phyloP scores from a whole-genome alignment of 805 yeast genomes.

The Yarrowia sp. region DNA sequence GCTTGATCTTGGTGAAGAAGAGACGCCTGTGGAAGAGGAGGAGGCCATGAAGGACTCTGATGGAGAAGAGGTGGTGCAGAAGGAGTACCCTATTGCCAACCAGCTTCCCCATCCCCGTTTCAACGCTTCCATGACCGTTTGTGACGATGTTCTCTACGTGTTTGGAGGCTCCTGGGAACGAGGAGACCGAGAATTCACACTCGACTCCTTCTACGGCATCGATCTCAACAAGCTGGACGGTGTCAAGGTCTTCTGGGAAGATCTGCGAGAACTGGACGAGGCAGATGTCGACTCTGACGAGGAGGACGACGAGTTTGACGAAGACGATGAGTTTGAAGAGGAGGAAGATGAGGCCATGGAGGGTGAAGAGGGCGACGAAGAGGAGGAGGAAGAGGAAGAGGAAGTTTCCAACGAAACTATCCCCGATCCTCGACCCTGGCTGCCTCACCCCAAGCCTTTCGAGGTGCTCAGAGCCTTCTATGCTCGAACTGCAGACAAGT shows the following conservation, averaged over 20 bases:
- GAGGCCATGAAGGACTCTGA: conserved; percentile 49
- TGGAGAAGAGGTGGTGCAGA: conserved; percentile 52
- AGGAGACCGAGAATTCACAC: conserved; percentile 82
- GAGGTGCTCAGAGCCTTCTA: conserved; percentile 85
- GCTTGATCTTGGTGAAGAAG: conserved; percentile 51
- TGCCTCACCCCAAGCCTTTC: conserved; percentile 95
- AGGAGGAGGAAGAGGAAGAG: conserved; percentile 67
- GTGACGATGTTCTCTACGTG: conserved; percentile 81
- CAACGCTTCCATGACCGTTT: conserved; percentile 83
- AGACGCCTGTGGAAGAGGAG: conserved; percentile 48
- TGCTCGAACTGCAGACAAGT: conserved; percentile 81
- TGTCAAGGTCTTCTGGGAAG: conserved; percentile 88
- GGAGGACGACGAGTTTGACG: conserved; percentile 67
- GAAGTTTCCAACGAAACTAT: conserved; percentile 67
- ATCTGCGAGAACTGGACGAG: conserved; percentile 61
- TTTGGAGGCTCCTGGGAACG: conserved; percentile 91
- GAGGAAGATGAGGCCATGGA: conserved; percentile 58
- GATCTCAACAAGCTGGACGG: conserved; percentile 90
- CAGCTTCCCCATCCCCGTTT: conserved; percentile 87
- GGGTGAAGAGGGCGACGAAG: conserved; percentile 53
- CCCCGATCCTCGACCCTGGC: conserved; percentile 95
- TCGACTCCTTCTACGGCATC: conserved; percentile 85
- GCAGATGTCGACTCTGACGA: conserved; percentile 60
- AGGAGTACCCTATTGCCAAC: conserved; percentile 62
- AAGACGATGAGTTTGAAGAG: conserved; percentile 75